These are phyloP conservation scores for Macrolepiota albuminosa DNA, from an alignment of 768 basidiomycete species.

Conservation along the genomic window DNA sequence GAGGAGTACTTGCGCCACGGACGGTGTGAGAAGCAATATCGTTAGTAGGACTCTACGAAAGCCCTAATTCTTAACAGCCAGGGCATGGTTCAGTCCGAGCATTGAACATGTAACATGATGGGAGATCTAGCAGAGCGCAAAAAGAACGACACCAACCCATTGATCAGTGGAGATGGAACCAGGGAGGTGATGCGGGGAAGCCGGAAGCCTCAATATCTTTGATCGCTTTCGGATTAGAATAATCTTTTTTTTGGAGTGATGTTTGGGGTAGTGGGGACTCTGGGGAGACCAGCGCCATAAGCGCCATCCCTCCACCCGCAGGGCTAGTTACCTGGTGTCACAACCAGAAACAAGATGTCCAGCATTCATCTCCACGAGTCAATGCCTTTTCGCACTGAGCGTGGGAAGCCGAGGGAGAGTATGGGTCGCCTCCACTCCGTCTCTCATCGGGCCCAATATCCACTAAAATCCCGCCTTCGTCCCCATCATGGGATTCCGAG, in stretches of 20 bases:
- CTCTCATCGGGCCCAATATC: too few species aligned
- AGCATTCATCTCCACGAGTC: too few species aligned
- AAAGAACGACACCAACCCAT: not conserved
- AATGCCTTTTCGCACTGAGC: too few species aligned
- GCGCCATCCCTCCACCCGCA: too few species aligned
- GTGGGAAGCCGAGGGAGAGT: too few species aligned
- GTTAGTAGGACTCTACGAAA: not conserved
- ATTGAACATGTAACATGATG: not conserved
- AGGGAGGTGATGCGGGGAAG: not conserved
- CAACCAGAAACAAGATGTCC: too few species aligned
- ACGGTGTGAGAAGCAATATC: not conserved
- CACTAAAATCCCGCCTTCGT: too few species aligned
- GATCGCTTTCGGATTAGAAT: not conserved
- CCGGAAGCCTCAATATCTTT: not conserved
- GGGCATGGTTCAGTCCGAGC: not conserved
- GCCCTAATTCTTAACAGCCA: not conserved
- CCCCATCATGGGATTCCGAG: too few species aligned
- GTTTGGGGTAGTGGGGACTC: too few species aligned
- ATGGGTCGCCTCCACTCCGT: too few species aligned
- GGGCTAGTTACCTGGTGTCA: too few species aligned
- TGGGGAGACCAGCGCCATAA: too few species aligned
- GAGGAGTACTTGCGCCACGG: not conserved
- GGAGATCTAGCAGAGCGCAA: not conserved
- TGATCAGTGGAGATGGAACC: not conserved
- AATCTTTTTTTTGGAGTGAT: not conserved